A percentile compares a stretch with the other conserved stretches of the same genome.
These are phyloP conservation scores for Paramecium pentaurelia DNA, from an alignment of 73 alveolate genomes.

Conservation along the genomic window DNA sequence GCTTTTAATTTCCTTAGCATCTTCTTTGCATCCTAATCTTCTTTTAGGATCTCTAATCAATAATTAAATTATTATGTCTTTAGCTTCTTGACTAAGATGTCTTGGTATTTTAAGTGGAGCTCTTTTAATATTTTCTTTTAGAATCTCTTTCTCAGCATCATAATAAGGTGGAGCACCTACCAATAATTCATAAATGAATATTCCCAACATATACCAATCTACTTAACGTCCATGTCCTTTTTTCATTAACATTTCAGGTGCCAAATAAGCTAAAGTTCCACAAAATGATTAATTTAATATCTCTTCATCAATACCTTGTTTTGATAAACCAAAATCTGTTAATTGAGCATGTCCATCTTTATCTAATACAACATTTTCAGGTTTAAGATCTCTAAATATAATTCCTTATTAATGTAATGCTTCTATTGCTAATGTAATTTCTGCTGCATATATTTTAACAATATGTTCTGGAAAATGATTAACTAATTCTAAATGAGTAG, in stretches of 20 bases:
- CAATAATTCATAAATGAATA: slow-evolving; percentile 91
- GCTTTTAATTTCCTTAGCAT: slow-evolving; percentile 71
- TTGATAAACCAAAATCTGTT: slow-evolving; percentile 94
- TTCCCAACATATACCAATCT: slow-evolving; percentile 90
- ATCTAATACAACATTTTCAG: slow-evolving; percentile 96
- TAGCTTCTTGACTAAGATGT: slow-evolving; percentile 46
- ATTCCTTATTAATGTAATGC: slow-evolving; percentile 90
- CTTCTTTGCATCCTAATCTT: slow-evolving; percentile 71
- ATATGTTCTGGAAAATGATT: slow-evolving; percentile 83
- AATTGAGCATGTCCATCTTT: slow-evolving; percentile 91
- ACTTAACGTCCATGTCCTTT: slow-evolving; percentile 95
- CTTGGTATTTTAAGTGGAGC: slow-evolving; percentile 23
- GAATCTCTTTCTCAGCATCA: slow-evolving; percentile 1
- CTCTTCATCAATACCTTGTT: slow-evolving; percentile 84
- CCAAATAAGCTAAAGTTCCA: slow-evolving; percentile 90
- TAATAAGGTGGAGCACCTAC: slow-evolving; percentile 71
- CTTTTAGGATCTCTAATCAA: slow-evolving; percentile 66
- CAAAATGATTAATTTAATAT: slow-evolving; percentile 65
- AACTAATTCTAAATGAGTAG: neutral
- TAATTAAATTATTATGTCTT: slow-evolving; percentile 58
- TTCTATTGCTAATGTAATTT: slow-evolving; percentile 88
- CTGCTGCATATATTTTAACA: slow-evolving; percentile 88
- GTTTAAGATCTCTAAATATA: slow-evolving; percentile 93
- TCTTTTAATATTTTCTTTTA: slow-evolving; percentile 16
- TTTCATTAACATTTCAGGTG: slow-evolving; percentile 93